These are phyloP conservation scores for Jimgerdemannia lactiflua DNA, from an alignment of 192 early-diverging fungal species.

Conservation along the genomic window DNA sequence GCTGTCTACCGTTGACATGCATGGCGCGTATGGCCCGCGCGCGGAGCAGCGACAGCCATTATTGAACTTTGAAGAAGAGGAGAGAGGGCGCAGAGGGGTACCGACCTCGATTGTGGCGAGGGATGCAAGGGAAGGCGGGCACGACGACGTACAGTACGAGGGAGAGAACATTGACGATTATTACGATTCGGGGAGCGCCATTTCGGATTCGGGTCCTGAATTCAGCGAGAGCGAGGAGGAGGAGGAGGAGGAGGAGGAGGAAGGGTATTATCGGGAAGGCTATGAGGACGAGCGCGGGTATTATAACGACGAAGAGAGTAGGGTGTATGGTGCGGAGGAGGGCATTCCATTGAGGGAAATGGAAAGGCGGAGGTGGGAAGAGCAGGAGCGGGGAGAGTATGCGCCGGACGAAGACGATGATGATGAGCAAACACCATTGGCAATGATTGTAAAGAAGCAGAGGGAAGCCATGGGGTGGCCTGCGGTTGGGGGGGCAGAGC, in stretches of 20 bases:
- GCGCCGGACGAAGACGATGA: neutral
- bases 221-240: neutral
- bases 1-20: constrained; percentile 2
- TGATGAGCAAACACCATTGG: neutral
- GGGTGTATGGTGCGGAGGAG: neutral
- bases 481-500: neutral
- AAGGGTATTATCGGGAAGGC: neutral
- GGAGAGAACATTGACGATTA: neutral
- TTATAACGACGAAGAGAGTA: neutral
- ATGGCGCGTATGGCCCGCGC: neutral
- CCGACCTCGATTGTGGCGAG: neutral
- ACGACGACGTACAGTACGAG: neutral
- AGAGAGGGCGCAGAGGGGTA: neutral
- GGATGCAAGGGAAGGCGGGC: neutral
- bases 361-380: neutral
- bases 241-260: neutral
- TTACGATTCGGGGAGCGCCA: constrained; percentile 1
- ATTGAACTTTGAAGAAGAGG: neutral
- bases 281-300: neutral
- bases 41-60: neutral
- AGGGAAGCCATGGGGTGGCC: neutral
- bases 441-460: neutral
- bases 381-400: neutral
- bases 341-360: neutral
- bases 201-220: neutral